Percentiles rank a stretch among this genome's conserved stretches.
phyloP scores from a whole-genome alignment of 1,139 yeast species.

The Suhomyces atakaporum region DNA sequence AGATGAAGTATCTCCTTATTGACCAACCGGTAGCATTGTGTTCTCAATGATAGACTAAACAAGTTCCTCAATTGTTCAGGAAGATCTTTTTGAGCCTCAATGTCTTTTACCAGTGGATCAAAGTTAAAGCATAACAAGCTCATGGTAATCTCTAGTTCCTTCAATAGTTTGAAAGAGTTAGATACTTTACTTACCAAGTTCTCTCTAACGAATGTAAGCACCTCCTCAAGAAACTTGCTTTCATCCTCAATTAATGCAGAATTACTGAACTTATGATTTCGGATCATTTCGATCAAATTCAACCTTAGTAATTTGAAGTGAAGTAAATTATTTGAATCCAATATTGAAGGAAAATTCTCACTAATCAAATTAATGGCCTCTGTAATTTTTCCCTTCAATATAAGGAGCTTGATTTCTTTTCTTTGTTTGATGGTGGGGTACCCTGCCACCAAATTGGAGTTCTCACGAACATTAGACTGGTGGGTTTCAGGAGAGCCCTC shows the following conservation, averaged over 20 bases:
- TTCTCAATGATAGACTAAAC: constrained; percentile 55
- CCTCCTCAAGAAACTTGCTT: constrained; percentile 52
- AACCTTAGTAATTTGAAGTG: constrained; percentile 64
- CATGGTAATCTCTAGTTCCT: constrained; percentile 71
- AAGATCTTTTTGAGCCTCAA: constrained; percentile 43
- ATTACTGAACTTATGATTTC: constrained; percentile 43
- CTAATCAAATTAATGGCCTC: constrained; percentile 49
- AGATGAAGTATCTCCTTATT: constrained; percentile 49
- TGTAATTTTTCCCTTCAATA: constrained; percentile 52
- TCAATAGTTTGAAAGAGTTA: constrained; percentile 50
- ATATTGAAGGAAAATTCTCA: constrained; percentile 52
- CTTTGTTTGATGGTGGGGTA: constrained; percentile 51
- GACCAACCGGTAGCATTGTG: constrained; percentile 59
- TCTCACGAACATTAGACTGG: constrained; percentile 12
- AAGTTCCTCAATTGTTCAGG: constrained; percentile 55
- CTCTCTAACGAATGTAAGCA: constrained; percentile 62
- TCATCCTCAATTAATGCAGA: constrained; percentile 27
- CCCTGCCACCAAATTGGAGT: constrained; percentile 31
- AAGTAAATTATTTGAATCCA: constrained; percentile 57
- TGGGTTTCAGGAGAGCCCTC: constrained; percentile 3
- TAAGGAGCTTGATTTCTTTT: constrained; percentile 47
- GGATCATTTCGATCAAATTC: constrained; percentile 64
- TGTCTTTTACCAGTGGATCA: constrained; percentile 34
- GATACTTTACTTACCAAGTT: constrained; percentile 61
- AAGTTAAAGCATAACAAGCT: constrained; percentile 60